Conservation (phyloP, 331 rosid species). For the Cydonia oblonga region DNA sequence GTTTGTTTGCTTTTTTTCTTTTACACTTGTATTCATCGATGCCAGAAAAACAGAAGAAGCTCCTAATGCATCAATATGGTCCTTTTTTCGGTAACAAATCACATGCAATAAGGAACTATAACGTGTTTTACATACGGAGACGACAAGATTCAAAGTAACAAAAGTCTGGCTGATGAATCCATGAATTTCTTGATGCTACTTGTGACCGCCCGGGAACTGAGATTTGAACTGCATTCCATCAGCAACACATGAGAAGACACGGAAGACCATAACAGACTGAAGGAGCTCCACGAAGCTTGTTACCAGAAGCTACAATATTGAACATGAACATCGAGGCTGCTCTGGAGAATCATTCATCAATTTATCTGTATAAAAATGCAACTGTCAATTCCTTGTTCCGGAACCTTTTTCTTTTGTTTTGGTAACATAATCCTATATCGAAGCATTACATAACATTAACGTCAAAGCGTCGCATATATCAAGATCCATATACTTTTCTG, state of each 20-base stretch:
- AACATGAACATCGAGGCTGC: conserved; percentile 23
- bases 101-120: not conserved
- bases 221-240: conserved; percentile 1
- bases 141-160: not conserved
- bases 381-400: not conserved
- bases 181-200: conserved; percentile 8
- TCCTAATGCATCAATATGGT: not conserved
- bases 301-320: conserved; percentile 24
- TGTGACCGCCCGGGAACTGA: not conserved
- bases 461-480: not conserved
- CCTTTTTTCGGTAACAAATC: not conserved
- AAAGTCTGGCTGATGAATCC: not conserved
- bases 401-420: not conserved
- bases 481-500: not conserved
- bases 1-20: not conserved
- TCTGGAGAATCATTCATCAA: conserved; percentile 18
- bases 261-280: not conserved
- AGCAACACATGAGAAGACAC: not conserved
- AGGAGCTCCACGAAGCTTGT: not conserved
- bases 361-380: conserved; percentile 14
- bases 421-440: not conserved
- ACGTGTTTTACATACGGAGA: not conserved
- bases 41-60: not conserved
- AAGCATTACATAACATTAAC: not conserved
- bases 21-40: not conserved